Base-by-base conservation (phyloP, 2,329 filamentous ascomycete genomes). In the Neopestalotiopsis clavispora region DNA sequence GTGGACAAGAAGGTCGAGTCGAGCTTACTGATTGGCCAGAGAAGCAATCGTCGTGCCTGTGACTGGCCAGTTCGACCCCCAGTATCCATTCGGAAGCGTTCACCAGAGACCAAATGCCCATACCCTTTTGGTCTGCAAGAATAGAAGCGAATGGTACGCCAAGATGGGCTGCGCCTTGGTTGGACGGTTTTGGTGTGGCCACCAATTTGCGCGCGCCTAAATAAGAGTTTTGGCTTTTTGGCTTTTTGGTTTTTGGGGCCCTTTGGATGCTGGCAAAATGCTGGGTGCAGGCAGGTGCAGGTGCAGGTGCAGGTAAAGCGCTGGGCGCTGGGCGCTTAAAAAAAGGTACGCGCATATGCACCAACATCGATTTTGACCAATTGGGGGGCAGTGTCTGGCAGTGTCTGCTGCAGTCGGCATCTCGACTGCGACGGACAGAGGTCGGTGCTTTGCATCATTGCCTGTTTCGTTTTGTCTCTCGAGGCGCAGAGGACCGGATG, bases 171-270 rank as follows among this genome's bases (percentile, higher is more conserved):
- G 65, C 58, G 65, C 40, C 30, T 30, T 38, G 34, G 20, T 30
- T 38, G 34, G 20, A 42, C 52, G 65, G 49, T 67, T 28, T 67
- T 32, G 65, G 32, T 58, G 45, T 61, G 65, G 38, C 6, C 62
- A 28, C 34, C 60, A 59, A 64, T 67, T 65, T 67, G 68, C 68
- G 65, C 68, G 68, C 68, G 68, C 68, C 68, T 69, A 69, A 64
- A 17, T 14, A 17, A 59, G 57, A 34, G 20, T 20, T 14, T 34
- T 59, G 45, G 45, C 9, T 52, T 52, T 20, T 14, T 9, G 6
- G 45, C 9, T 52, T 13, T n/a, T 49, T 49, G 42, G 42, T 12
- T 13, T 12, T 60, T 60, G 65, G 56, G 65, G 56, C 42, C 13
- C 23, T 42, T 59, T 56, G 32, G 34, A 67, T 38, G 34, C 34